Conservation (phyloP, 2,329 filamentous ascomycete species). For the Monosporascus sp. region DNA sequence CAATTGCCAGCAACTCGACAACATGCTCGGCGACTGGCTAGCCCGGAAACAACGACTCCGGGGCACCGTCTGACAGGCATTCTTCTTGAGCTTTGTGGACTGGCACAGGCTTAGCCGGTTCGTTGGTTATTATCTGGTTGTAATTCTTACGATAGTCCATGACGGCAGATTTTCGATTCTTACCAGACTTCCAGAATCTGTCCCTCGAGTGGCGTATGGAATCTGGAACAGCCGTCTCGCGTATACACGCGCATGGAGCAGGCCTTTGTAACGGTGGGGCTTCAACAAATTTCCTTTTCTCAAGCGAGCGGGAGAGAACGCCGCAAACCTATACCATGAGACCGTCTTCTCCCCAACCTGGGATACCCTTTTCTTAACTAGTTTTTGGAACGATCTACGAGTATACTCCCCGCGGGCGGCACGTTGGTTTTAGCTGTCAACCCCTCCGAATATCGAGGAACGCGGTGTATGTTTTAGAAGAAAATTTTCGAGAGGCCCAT, state of each 20-base stretch:
- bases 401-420: constrained; percentile 5
- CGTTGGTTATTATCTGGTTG: neutral
- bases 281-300: neutral
- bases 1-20: constrained; percentile 64
- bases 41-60: constrained; percentile 62
- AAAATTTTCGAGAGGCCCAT: no score
- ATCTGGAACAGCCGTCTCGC: neutral
- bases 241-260: no score
- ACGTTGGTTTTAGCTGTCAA: no score
- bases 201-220: neutral
- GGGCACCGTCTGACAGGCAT: constrained; percentile 36
- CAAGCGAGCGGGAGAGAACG: neutral
- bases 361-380: neutral
- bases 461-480: no score
- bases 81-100: constrained; percentile 4
- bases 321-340: constrained; percentile 5
- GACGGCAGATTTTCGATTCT: neutral
- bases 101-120: neutral
- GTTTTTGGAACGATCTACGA: constrained; percentile 8
- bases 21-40: constrained; percentile 79
- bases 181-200: neutral
- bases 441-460: no score
- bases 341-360: neutral
- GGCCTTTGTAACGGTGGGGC: no score
- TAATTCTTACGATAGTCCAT: neutral